A percentile compares a stretch with the other conserved stretches of the same genome.
These are phyloP conservation scores for Seminavis robusta DNA, from an alignment of 108 stramenopile species.

Conservation along the genomic window DNA sequence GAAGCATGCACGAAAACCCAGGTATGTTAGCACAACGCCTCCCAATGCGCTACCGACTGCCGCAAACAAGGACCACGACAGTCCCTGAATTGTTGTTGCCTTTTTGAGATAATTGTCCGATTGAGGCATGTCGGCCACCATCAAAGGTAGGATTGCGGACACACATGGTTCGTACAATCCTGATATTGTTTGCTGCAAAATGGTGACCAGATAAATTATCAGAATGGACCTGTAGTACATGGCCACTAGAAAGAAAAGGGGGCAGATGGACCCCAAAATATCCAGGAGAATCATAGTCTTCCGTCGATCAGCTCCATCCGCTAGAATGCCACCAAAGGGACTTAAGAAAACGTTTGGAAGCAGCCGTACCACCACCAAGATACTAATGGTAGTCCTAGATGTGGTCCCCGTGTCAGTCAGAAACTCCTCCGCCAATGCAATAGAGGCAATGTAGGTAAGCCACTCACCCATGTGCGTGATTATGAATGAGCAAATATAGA, in stretches of 20 bases:
- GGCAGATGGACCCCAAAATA: too few relatives aligned
- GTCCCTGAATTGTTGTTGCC: constrained; percentile 53
- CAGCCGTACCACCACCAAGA: constrained; percentile 54
- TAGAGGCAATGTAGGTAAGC: constrained; percentile 45
- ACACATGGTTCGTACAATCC: constrained; percentile 64
- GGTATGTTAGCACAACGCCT: constrained; percentile 35
- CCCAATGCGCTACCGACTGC: constrained; percentile 54
- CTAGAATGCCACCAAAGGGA: constrained; percentile 60
- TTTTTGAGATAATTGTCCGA: constrained; percentile 57
- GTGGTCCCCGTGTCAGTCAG: neutral
- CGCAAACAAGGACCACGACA: constrained; percentile 59
- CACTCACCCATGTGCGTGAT: constrained; percentile 65
- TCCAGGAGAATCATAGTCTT: constrained; percentile 51
- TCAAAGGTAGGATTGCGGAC: constrained; percentile 48
- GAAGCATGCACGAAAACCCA: constrained; percentile 60
- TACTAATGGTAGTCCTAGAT: constrained; percentile 50
- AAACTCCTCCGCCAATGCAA: constrained; percentile 28
- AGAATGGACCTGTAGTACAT: too few relatives aligned
- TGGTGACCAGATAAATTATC: constrained; percentile 54
- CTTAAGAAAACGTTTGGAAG: constrained; percentile 56
- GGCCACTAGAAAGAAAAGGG: too few relatives aligned
- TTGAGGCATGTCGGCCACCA: constrained; percentile 44
- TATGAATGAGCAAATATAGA: constrained; percentile 44
- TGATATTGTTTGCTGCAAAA: constrained; percentile 41
- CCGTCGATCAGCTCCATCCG: constrained; percentile 65